phyloP scores from a whole-genome alignment of 139 green algal genomes.

The Trebouxia sp. region DNA sequence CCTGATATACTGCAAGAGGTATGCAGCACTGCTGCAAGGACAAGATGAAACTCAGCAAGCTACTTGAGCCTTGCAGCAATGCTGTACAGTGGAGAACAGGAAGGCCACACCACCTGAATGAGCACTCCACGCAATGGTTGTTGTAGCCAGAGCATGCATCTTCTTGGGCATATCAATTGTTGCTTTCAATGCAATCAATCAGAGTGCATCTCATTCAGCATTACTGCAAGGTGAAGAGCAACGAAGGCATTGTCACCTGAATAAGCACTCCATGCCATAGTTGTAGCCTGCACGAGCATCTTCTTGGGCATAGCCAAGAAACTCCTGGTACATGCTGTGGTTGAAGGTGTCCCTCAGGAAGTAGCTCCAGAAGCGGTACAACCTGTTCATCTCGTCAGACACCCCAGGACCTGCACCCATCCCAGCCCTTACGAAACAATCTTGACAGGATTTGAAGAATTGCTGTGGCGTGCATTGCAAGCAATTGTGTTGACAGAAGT shows the following conservation, averaged over 20 bases:
- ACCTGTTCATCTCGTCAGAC: constrained; percentile 97
- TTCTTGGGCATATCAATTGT: too few relatives aligned
- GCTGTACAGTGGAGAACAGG: too few relatives aligned
- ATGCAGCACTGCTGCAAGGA: too few relatives aligned
- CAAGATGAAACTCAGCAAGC: too few relatives aligned
- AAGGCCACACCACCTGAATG: too few relatives aligned
- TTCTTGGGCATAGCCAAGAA: constrained; percentile 60
- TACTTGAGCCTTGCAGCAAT: too few relatives aligned
- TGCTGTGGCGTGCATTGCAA: too few relatives aligned
- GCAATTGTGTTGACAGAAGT: too few relatives aligned
- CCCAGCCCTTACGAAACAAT: not conserved
- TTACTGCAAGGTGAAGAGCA: constrained; percentile 45
- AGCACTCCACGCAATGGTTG: too few relatives aligned
- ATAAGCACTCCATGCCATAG: constrained; percentile 98
- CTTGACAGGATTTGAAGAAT: too few relatives aligned
- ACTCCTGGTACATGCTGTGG: constrained; percentile 88
- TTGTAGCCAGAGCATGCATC: too few relatives aligned
- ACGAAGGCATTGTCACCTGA: constrained; percentile 52
- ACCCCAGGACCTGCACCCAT: constrained; percentile 72
- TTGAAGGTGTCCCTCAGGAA: constrained; percentile 96
- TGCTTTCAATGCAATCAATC: constrained; percentile 11
- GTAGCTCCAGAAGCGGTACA: constrained; percentile 99
- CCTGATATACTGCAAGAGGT: too few relatives aligned
- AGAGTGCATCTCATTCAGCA: constrained; percentile 38
- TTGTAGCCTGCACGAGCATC: constrained; percentile 71